These are phyloP conservation scores for Fusarium tricinctum DNA, from an alignment of 2,329 filamentous ascomycete genomes.

Conservation along the genomic window DNA sequence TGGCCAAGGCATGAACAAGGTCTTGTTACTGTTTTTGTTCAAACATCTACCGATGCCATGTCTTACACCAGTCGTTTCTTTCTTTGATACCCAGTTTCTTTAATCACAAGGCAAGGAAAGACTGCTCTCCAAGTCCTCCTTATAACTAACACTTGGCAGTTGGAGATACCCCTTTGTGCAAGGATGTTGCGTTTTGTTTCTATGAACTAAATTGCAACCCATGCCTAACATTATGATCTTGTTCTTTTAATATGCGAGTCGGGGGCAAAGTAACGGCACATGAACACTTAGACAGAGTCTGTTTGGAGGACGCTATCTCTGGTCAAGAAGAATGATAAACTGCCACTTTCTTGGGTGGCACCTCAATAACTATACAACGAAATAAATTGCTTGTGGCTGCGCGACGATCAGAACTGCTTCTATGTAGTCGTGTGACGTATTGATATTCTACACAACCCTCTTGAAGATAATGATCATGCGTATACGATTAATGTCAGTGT, in stretches of 20 bases:
- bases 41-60: slow-evolving; percentile 11
- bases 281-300: neutral
- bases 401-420: slow-evolving; percentile 1
- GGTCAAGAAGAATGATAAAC: slow-evolving; percentile 15
- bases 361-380: slow-evolving; percentile 1
- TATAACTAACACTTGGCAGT: slow-evolving; percentile 16
- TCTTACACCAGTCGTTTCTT: slow-evolving; percentile 12
- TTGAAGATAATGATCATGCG: slow-evolving; percentile 20
- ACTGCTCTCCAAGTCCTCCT: neutral
- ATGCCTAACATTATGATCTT: neutral
- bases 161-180: slow-evolving; percentile 22
- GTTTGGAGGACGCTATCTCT: slow-evolving; percentile 1
- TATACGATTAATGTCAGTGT: slow-evolving; percentile 7
- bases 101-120: slow-evolving; percentile 9
- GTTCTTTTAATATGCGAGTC: neutral
- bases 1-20: neutral
- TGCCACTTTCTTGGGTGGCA: slow-evolving; percentile 8
- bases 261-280: neutral
- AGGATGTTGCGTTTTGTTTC: neutral
- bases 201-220: neutral
- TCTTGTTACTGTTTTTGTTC: slow-evolving; percentile 14
- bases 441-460: neutral
- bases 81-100: neutral
- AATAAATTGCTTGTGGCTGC: slow-evolving; percentile 4
- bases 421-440: slow-evolving; percentile 24